These are phyloP conservation scores for Aspergillus heteromorphus DNA, from an alignment of 495 filamentous ascomycete genomes.

Conservation along the genomic window DNA sequence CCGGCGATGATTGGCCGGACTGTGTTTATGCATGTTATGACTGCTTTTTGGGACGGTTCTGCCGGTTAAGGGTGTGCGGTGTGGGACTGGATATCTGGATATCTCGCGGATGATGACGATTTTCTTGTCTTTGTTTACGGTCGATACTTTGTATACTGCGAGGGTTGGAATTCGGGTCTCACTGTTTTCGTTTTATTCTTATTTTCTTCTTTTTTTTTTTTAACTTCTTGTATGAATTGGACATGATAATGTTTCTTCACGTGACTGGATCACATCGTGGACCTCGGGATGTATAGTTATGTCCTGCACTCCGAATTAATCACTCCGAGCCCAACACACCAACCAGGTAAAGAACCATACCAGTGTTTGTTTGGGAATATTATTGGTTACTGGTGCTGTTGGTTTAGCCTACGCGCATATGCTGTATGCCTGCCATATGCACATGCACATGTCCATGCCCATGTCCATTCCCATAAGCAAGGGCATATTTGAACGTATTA, in stretches of 20 bases:
- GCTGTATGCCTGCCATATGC: no score
- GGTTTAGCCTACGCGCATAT: no score
- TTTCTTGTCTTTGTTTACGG: not conserved
- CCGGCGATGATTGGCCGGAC: constrained; percentile 26
- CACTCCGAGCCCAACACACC: not conserved
- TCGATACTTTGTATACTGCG: not conserved
- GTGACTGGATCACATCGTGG: not conserved
- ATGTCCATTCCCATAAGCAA: no score
- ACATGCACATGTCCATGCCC: no score
- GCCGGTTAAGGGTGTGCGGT: constrained; percentile 7
- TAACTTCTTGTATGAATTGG: not conserved
- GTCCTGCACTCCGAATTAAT: not conserved
- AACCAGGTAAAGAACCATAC: no score
- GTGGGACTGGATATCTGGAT: constrained; percentile 2
- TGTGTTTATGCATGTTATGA: constrained; percentile 7
- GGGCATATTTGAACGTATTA: no score
- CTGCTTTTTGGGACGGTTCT: not conserved
- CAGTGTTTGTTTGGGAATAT: no score
- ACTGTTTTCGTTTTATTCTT: not conserved
- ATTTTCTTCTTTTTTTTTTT: not conserved
- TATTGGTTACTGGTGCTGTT: no score
- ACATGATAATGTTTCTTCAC: not conserved
- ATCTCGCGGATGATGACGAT: not conserved
- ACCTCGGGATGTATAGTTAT: not conserved
- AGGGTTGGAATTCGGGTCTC: not conserved